Conservation (phyloP, 352 stramenopile species). For the Pythium vanterpoolii region DNA sequence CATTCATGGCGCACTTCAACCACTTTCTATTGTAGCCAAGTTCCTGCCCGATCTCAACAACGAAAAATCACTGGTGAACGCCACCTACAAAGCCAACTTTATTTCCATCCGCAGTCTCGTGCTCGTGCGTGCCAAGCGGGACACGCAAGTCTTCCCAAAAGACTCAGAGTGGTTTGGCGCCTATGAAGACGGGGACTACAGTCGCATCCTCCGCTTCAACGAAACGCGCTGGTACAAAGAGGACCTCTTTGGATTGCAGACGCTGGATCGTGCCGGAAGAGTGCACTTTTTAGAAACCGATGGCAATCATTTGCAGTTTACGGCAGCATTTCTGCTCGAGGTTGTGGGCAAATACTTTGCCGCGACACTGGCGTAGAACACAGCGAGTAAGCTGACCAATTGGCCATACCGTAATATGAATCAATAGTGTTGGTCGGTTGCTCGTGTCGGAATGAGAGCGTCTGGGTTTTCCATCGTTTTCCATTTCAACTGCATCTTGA, state of each 20-base stretch:
- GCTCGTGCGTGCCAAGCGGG: slow-evolving; percentile 84
- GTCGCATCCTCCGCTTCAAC: slow-evolving; percentile 81
- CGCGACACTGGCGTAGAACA: slow-evolving; percentile 10
- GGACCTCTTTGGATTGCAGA: slow-evolving; percentile 91
- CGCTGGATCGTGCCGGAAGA: slow-evolving; percentile 82
- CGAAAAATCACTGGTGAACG: slow-evolving; percentile 69
- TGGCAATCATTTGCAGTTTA: slow-evolving; percentile 91
- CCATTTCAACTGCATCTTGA: slow-evolving; percentile 1
- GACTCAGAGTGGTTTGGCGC: slow-evolving; percentile 86
- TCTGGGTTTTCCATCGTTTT: slow-evolving; percentile 9
- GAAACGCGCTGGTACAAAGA: slow-evolving; percentile 91
- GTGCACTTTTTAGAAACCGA: slow-evolving; percentile 88
- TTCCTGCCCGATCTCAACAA: slow-evolving; percentile 91
- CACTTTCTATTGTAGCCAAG: slow-evolving; percentile 31
- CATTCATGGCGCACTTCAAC: background rate
- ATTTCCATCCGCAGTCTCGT: slow-evolving; percentile 81
- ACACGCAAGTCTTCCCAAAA: slow-evolving; percentile 90
- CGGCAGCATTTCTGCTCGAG: slow-evolving; percentile 70
- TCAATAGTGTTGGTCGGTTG: no score
- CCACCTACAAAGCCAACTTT: slow-evolving; percentile 90
- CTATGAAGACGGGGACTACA: slow-evolving; percentile 77
- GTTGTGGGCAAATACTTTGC: slow-evolving; percentile 84
- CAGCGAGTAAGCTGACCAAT: background rate
- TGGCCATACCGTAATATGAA: background rate
- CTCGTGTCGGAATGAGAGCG: no score